Evolutionary conservation across 2,329 filamentous ascomycete genomes (phyloP).

Genomic region (Pezicula neosporulosa): DNA sequence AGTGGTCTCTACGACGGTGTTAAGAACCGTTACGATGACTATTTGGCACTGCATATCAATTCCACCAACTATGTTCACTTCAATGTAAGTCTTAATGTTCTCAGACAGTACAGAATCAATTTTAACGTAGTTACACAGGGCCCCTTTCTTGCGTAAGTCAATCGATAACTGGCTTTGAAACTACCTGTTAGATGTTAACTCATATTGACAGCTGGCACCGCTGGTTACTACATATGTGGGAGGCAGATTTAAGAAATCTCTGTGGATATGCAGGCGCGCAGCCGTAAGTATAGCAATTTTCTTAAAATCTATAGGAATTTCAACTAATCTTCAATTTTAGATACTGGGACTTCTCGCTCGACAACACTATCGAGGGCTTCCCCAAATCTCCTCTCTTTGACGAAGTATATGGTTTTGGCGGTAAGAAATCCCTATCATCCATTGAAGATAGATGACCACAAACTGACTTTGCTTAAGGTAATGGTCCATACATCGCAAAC

Average conservation of each 20-base stretch:
- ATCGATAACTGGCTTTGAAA: too few species aligned
- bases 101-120: too few species aligned
- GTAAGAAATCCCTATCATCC: too few species aligned
- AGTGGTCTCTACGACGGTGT: slow-evolving; percentile 35
- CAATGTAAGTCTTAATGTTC: not conserved
- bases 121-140: not conserved
- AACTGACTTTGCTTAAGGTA: not conserved
- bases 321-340: too few species aligned
- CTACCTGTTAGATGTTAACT: too few species aligned
- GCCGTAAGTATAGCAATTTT: not conserved
- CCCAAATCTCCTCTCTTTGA: slow-evolving; percentile 20
- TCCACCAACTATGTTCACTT: slow-evolving; percentile 41
- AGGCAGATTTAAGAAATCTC: slow-evolving; percentile 11
- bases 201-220: slow-evolving; percentile 28
- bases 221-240: not conserved
- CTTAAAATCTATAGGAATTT: too few species aligned
- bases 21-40: slow-evolving; percentile 44
- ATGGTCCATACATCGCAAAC: slow-evolving; percentile 9
- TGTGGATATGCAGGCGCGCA: slow-evolving; percentile 30
- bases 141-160: slow-evolving; percentile 3
- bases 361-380: slow-evolving; percentile 26
- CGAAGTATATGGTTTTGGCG: slow-evolving; percentile 13
- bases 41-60: slow-evolving; percentile 45
- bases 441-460: too few species aligned
- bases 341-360: slow-evolving; percentile 26